Evolutionary conservation across 441 rosid genomes (phyloP).

Genomic region (Adansonia grandidieri): DNA sequence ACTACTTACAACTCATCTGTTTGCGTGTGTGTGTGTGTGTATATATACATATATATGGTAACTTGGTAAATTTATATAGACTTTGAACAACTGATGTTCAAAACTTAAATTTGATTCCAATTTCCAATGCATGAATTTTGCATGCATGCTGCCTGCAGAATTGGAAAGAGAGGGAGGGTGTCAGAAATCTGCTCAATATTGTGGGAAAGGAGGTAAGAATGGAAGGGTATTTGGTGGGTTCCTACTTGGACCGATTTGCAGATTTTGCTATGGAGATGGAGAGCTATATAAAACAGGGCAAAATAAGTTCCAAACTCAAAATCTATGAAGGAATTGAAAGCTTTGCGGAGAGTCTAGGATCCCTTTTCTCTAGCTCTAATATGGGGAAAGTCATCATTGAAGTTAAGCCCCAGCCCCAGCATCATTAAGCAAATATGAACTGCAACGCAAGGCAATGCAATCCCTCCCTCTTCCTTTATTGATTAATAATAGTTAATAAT

Average conservation of each 20-base stretch:
- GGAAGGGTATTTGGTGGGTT: conserved; percentile 42
- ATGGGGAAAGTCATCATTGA: conserved; percentile 44
- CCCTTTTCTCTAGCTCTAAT: conserved; percentile 47
- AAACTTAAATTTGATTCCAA: neutral
- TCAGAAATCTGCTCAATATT: conserved; percentile 46
- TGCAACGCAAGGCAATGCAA: too few relatives aligned
- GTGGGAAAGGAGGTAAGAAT: conserved; percentile 51
- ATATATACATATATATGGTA: neutral
- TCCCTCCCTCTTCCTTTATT: neutral
- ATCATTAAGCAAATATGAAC: neutral
- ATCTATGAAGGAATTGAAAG: conserved; percentile 42
- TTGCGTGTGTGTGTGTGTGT: neutral
- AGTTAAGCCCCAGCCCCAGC: conserved; percentile 16
- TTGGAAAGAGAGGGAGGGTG: conserved; percentile 51
- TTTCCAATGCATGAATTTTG: neutral
- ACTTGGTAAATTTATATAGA: too few relatives aligned
- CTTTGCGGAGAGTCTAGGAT: conserved; percentile 41
- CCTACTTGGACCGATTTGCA: conserved; percentile 34
- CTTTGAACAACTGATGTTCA: neutral
- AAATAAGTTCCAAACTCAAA: conserved; percentile 37
- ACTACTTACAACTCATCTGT: too few relatives aligned
- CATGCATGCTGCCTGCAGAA: conserved; percentile 33
- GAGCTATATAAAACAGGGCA: conserved; percentile 38
- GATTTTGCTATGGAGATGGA: conserved; percentile 40
- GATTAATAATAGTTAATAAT: neutral